Percentiles rank a stretch among this genome's conserved stretches.
Evolutionary conservation across 2,329 filamentous ascomycete species (phyloP).

Genomic region (Bipolaris cookei): DNA sequence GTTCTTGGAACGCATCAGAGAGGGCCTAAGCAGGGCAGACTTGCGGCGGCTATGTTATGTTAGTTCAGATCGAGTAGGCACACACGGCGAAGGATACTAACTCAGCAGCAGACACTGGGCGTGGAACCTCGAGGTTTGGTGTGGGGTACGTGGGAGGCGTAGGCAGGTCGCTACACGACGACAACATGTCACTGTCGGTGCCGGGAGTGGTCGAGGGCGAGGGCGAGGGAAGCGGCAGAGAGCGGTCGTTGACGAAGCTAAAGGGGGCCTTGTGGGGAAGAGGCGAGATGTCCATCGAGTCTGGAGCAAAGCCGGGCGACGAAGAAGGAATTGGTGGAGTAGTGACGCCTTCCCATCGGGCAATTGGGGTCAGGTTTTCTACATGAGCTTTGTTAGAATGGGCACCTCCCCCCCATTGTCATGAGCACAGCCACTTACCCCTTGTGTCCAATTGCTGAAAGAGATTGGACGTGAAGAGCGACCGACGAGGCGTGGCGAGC

Average conservation of each 20-base stretch:
- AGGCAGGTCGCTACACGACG: conserved; percentile 43
- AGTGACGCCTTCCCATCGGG: conserved; percentile 70
- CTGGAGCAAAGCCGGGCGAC: conserved; percentile 73
- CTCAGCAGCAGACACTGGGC: conserved; percentile 48
- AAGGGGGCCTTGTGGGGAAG: conserved; percentile 81
- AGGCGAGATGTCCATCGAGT: conserved; percentile 93
- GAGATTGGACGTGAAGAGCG: conserved; percentile 78
- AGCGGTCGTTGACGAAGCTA: conserved; percentile 64
- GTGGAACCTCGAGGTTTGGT: conserved; percentile 39
- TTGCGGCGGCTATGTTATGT: conserved; percentile 41
- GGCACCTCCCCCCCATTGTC: conserved; percentile 17
- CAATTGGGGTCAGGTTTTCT: conserved; percentile 55
- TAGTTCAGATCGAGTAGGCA: conserved; percentile 19
- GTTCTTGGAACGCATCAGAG: conserved; percentile 75
- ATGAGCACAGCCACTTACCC: conserved; percentile 59
- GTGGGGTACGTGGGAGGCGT: conserved; percentile 36
- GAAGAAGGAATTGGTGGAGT: conserved; percentile 86
- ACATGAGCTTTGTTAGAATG: conserved; percentile 38
- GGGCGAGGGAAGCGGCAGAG: conserved; percentile 73
- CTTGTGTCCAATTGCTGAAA: conserved; percentile 64
- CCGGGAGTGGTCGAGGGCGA: conserved; percentile 62
- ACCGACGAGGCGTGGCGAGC: conserved; percentile 80
- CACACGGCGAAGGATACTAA: conserved; percentile 28
- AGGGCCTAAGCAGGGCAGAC: conserved; percentile 70
- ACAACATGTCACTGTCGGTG: conserved; percentile 56